Base-by-base conservation (phyloP, 306 rosid species). In the Quercus wislizeni region DNA sequence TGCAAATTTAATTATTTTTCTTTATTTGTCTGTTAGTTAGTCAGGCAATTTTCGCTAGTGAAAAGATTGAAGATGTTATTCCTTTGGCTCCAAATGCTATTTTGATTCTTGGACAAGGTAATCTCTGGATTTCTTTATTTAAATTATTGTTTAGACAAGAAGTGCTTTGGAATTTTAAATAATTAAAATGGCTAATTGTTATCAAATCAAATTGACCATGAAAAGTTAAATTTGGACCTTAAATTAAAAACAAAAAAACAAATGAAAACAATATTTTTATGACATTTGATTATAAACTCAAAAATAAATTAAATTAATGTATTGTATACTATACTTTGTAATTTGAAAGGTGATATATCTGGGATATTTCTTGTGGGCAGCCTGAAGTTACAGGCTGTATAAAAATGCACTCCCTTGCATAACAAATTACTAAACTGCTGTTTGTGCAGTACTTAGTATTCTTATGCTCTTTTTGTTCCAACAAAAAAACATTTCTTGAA, bases 21-120 rank as follows among this genome's bases (percentile, higher is more conserved):
- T 41, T 52, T 4, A 70, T 70, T 76, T 63, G 62, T 74, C 79
- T 84, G 79, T 73, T 88, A 92, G 98, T 83, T 88, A 69, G 74
- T 78, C 90, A 76, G 59, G 85, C 88, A 81, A 78, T 94, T 85
- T 94, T 94, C 82, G 72, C 90, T 9, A 57, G 92, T 55, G 98
- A 94, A 85, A 88, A 86, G 90, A 89, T 92, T 81, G 94, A 89
- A 81, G 97, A 92, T 83, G 76, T 94, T 78, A 81, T 85, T 69
- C 85, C 97, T 80, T 70, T 88, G 77, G 80, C 91, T 75, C 57
- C 92, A 64, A 91, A 94, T 80, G 88, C 94, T 71, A 56, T 92
- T 87, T 74, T 94, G 87, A 77, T 92, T 87, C 95, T 92, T 80
- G 98, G 97, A 88, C 93, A 94, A 91, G 98, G 98, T 94, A 89